Base-by-base conservation (phyloP, 768 basidiomycete genomes). In the Mycena indigotica region DNA sequence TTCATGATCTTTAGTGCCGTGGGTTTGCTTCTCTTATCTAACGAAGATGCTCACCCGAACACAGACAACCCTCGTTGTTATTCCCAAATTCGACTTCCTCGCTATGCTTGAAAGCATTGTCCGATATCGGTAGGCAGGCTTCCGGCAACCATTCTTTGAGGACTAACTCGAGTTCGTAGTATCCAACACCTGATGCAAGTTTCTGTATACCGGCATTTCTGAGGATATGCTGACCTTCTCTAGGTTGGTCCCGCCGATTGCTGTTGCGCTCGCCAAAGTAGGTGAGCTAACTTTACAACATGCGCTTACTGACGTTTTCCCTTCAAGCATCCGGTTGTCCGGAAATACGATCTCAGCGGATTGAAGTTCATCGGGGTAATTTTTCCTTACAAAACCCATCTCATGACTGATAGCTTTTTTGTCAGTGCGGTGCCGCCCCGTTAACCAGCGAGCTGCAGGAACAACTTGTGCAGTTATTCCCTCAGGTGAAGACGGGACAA, bases 1-100 rank as follows among this genome's bases (percentile, higher is more conserved):
- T 80, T 73, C 55, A 72, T 78, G 52, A 54, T 88, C 30, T 87
- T 83, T 63, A 70, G 72, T 40, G 81, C 78, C 46, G 85, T 87
- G 67, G 55, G 60, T n/a, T 32, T 26, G 13, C n/a, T 19, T 29
- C 21, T 29, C 38, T 30, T 21, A 16, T 23, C 50, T 4, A 21
- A 3, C 16, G 16, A 13, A 13, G 12, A 10, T 12, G 10, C 40
- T 28, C 3, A 49, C 15, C 21, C 13, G 41, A 26, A 32, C 28
- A 32, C 58, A 84, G 82, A 75, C 83, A 58, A 75, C 83, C 0
- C 41, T 87, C 25, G 85, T 88, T 15, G 75, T 87, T 13, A 67
- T 87, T 17, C 79, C 83, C 2, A 87, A 80, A 61, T 88, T 88
- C 67, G 83, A 75, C 60, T 85, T 86, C 50, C 69, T 74, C 17